A percentile compares a stretch with the other conserved stretches of the same genome.
Conservation (phyloP, 768 basidiomycete species). For the Rhodotorula babjevae region DNA sequence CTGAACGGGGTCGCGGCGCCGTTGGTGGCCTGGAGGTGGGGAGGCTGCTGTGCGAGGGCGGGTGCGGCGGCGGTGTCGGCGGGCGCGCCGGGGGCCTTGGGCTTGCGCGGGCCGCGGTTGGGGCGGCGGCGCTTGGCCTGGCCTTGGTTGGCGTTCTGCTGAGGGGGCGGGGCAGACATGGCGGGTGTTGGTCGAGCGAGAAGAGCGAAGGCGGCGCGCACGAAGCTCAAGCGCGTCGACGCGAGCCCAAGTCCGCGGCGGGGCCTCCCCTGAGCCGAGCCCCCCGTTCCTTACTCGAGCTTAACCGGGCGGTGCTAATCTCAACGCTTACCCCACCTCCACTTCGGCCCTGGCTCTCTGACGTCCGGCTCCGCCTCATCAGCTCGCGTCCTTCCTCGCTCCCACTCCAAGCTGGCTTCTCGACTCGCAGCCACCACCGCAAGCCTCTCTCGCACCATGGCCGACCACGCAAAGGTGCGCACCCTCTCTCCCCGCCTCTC, state of each 20-base stretch:
- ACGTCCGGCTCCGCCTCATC: too few species aligned
- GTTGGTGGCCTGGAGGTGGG: too few species aligned
- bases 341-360: too few species aligned
- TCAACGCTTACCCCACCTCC: too few species aligned
- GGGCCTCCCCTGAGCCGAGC: too few species aligned
- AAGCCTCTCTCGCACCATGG: slow-evolving; percentile 2
- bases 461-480: slow-evolving; percentile 11
- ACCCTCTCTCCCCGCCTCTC: neutral
- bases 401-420: neutral
- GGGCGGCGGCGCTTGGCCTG: slow-evolving; percentile 4
- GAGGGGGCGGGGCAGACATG: slow-evolving; percentile 3
- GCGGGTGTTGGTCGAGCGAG: neutral
- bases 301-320: too few species aligned
- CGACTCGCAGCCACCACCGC: neutral
- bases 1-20: neutral
- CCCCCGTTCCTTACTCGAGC: too few species aligned
- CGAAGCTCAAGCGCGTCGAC: too few species aligned
- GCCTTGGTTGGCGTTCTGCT: neutral
- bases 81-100: neutral
- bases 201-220: neutral
- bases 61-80: neutral
- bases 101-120: slow-evolving; percentile 9
- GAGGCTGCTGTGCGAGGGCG: neutral
- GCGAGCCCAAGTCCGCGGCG: too few species aligned
- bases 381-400: too few species aligned